Conservation (phyloP, 2,329 filamentous ascomycete species). For the Fonsecaea erecta region DNA sequence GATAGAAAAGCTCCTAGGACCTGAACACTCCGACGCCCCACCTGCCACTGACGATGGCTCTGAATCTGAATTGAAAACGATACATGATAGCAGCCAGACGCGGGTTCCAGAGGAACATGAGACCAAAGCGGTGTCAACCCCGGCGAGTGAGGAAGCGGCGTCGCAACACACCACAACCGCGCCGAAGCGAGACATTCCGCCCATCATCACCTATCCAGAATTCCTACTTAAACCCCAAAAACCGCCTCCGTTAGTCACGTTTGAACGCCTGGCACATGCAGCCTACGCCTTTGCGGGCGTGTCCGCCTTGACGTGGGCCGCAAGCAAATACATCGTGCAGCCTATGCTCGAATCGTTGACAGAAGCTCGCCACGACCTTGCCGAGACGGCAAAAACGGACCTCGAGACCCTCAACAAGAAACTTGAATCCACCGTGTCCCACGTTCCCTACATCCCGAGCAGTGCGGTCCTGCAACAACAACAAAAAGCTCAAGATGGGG, state of each 20-base stretch:
- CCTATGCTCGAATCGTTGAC: conserved; percentile 47
- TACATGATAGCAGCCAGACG: conserved; percentile 33
- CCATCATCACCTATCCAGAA: conserved; percentile 70
- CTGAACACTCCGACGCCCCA: conserved; percentile 40
- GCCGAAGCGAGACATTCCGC: conserved; percentile 54
- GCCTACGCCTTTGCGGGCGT: conserved; percentile 62
- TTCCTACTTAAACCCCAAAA: conserved; percentile 64
- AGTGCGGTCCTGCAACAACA: conserved; percentile 23
- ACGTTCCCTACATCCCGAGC: conserved; percentile 50
- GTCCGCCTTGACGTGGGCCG: conserved; percentile 60
- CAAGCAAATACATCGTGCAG: conserved; percentile 33
- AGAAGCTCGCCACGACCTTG: conserved; percentile 62
- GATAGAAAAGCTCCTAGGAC: conserved; percentile 68
- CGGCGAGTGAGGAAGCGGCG: conserved; percentile 12
- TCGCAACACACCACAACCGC: conserved; percentile 21
- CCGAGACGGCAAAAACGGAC: conserved; percentile 56
- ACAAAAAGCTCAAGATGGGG: conserved; percentile 43
- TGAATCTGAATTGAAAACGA: conserved; percentile 38
- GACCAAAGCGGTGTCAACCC: not conserved
- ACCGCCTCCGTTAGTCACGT: conserved; percentile 64
- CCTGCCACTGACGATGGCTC: conserved; percentile 12
- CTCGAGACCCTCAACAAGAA: conserved; percentile 61
- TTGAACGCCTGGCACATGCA: conserved; percentile 60
- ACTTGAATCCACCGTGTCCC: conserved; percentile 57
- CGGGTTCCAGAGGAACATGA: conserved; percentile 8